These are phyloP conservation scores for Chaetomium fimeti DNA, from an alignment of 495 filamentous ascomycete genomes.

Conservation along the genomic window DNA sequence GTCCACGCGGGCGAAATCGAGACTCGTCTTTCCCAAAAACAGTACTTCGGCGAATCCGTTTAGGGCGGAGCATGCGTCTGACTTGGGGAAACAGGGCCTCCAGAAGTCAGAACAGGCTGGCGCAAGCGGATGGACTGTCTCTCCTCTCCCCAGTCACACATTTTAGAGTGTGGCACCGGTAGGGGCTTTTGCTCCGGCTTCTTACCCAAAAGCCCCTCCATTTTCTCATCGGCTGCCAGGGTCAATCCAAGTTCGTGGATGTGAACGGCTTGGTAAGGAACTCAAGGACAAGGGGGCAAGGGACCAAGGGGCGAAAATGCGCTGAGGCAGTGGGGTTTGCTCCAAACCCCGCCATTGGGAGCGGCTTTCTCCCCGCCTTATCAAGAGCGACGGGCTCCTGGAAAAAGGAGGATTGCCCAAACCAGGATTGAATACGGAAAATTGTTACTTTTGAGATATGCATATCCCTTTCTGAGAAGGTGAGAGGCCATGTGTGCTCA, in stretches of 20 bases:
- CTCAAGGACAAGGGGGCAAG: no score
- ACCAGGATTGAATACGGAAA: not conserved
- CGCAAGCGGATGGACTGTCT: no score
- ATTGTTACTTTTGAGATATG: not conserved
- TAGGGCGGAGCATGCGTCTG: not conserved
- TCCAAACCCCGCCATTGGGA: constrained; percentile 5
- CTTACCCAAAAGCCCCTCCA: not conserved
- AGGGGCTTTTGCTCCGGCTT: constrained; percentile 13
- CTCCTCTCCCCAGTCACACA: not conserved
- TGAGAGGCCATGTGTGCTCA: not conserved
- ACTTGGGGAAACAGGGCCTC: not conserved
- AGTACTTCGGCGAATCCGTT: not conserved
- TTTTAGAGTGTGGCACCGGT: constrained; percentile 3
- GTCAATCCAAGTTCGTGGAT: constrained; percentile 13
- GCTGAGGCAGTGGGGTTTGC: not conserved
- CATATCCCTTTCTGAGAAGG: not conserved
- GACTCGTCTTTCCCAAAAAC: not conserved
- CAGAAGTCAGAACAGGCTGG: not conserved
- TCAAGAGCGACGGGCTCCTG: not conserved
- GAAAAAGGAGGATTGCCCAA: not conserved
- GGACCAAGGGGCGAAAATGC: constrained; percentile 8
- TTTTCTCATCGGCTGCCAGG: not conserved
- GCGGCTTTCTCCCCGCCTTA: not conserved
- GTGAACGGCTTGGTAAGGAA: no score
- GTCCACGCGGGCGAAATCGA: not conserved